Conservation (phyloP, 441 rosid species). For the Erysimum cheiri region DNA sequence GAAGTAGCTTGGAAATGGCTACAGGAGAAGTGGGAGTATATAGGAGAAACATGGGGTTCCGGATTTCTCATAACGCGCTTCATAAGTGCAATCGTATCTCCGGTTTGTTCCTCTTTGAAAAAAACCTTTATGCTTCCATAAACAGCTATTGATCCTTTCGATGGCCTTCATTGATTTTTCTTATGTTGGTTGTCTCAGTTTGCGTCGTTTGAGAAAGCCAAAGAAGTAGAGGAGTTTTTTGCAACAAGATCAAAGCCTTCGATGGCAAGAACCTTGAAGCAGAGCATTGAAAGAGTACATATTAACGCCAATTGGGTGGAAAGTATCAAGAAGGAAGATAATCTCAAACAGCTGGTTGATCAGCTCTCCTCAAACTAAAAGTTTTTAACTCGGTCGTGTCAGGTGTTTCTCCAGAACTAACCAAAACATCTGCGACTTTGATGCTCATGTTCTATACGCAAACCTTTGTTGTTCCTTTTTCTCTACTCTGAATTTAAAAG, state of each 20-base stretch:
- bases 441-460: constrained; percentile 1
- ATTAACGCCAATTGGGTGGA: constrained; percentile 87
- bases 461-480: constrained; percentile 22
- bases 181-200: constrained; percentile 53
- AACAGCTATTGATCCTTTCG: not conserved
- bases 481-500: not conserved
- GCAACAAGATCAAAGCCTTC: constrained; percentile 62
- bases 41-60: constrained; percentile 70
- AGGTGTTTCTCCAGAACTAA: constrained; percentile 2
- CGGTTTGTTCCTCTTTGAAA: constrained; percentile 53
- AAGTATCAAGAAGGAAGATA: constrained; percentile 64
- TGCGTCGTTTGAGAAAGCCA: constrained; percentile 76
- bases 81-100: constrained; percentile 74
- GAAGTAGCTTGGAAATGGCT: constrained; percentile 96
- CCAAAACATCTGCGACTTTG: not conserved
- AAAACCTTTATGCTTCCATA: not conserved
- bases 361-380: constrained; percentile 62
- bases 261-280: constrained; percentile 89
- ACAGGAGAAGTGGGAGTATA: constrained; percentile 82
- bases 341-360: constrained; percentile 55
- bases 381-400: not conserved
- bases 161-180: not conserved
- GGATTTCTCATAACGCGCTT: constrained; percentile 80
- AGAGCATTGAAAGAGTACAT: constrained; percentile 79
- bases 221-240: constrained; percentile 88